Percentiles rank a stretch among this genome's conserved stretches.
Evolutionary conservation across 768 basidiomycete genomes (phyloP).

Genomic region (Butyriboletus loyo): DNA sequence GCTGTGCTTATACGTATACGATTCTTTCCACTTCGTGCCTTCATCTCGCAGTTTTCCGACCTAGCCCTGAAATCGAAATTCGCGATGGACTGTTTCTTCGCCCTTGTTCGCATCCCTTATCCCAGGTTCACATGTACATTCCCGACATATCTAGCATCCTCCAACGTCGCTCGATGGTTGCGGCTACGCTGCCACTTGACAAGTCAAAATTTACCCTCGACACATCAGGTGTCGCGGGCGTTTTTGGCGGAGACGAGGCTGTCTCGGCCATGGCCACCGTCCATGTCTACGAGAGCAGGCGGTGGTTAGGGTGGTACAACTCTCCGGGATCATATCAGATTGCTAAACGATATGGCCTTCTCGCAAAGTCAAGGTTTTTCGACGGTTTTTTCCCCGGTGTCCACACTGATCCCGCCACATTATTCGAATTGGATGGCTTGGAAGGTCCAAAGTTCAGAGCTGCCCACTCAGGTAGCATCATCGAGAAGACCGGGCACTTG

Average conservation of each 20-base stretch:
- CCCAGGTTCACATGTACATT: conserved; percentile 21
- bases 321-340: conserved; percentile 36
- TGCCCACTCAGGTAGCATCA: conserved; percentile 31
- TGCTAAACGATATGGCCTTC: conserved; percentile 32
- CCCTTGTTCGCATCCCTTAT: background rate
- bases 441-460: conserved; percentile 34
- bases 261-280: conserved; percentile 38
- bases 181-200: conserved; percentile 12
- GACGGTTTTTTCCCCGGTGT: conserved; percentile 35
- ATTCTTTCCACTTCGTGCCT: background rate
- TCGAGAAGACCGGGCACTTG: conserved; percentile 32
- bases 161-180: conserved; percentile 13
- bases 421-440: conserved; percentile 32
- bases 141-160: conserved; percentile 14
- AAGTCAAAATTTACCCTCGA: conserved; percentile 27
- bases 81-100: conserved; percentile 2
- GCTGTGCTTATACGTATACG: no score
- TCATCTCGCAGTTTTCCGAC: background rate
- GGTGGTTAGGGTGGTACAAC: conserved; percentile 39
- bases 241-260: conserved; percentile 39
- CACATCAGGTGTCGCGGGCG: conserved; percentile 34
- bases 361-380: conserved; percentile 34
- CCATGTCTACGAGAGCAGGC: conserved; percentile 32
- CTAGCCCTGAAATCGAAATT: background rate
- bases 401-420: conserved; percentile 29